Evolutionary conservation across 176 grass and related monocot genomes (phyloP), one percentile per base, ranked within the genome.

Genomic region (Panicum miliaceum): DNA sequence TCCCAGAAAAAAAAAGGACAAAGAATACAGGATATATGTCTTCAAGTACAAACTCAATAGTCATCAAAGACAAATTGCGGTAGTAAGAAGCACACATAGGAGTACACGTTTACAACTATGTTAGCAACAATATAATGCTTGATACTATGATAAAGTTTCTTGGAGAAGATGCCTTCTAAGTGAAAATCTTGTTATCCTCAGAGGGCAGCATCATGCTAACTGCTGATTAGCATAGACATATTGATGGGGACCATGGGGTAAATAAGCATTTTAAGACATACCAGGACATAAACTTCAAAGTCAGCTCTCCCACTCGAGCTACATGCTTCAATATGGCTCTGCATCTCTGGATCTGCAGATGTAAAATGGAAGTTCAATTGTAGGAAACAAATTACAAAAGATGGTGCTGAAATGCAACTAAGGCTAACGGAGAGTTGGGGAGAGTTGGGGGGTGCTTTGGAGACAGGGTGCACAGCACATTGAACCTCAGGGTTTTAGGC

Each of bases 281-380:
- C 96, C 90, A 91, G 73, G 23, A 93, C 18, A 8, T 40, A 76
- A 76, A 95, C 71, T 79, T 90, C 67, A 71, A 95, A 95, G 14
- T 66, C 65, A 38, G 89, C 91, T 61, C 27, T 88, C 45, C 96
- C 93, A 54, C 47, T 84, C 4, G 83, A 93, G 78, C 89, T 84
- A 78, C 50, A 85, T 23, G 32, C 25, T 90, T 95, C 85, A 53
- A 95, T 88, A 6, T 80, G 81, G 70, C 65, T 84, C 87, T 93
- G 91, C 93, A 95, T 90, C 27, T 94, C 91, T 51, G 73, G 64
- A 87, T 98, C 96, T 98, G 91, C 80, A 85, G 26, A 88, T 57
- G 38, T 26, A 70, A 9, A 37, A 88, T n/a, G 48, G 41, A 86
- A 86, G 70, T 47, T 82, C 83, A 73, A 70, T 81, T 77, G 9